Base-by-base conservation (phyloP, 1,284 basidiomycete species). In the Ustilago tritici region DNA sequence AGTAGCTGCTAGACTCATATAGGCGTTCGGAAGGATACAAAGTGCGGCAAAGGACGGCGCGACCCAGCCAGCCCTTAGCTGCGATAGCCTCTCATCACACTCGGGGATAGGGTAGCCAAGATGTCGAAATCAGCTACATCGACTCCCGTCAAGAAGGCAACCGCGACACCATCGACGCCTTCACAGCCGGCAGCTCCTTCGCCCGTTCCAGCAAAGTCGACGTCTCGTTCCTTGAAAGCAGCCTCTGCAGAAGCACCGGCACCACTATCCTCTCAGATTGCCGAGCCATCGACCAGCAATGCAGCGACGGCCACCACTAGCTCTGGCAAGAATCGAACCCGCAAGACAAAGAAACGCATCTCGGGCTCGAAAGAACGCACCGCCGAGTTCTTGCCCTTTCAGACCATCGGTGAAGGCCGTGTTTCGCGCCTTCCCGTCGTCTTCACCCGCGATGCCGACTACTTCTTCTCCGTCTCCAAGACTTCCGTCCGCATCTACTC, bases 401-500 rank as follows among this genome's bases (percentile, higher is more conserved):
- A 68, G 31, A 76, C 74, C 56, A 68, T 76, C 50, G 61, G 74
- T 54, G 67, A 78, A n/a, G 76, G 71, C 32, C 67, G 70, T 31
- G 71, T 74, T 10, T 67, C 76, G 34, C 52, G 64, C 6, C 65
- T 78, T 1, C 76, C 76, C n/a, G 50, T 78, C 53, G 68, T 78
- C 36, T 78, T 78, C 35, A 74, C 76, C 31, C 66, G 68, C 47
- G 76, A 78, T 70, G 76, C 71, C 55, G 76, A 78, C 65, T 85
- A 84, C 67, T 78, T 82, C 47, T 84, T 84, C 52, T 62, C 78
- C 40, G 84, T 82, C 17, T 74, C 78, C 52, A 71, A 79, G 41
- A 74, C 80, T 8, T 70, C 82, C 2, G 72, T 85, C 58, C 66
- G 76, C 56, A 81, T 85, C 67, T 76, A 81, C 56, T 82, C 84